Conservation (phyloP, 768 basidiomycete species). For the Termitomyces sp. region DNA sequence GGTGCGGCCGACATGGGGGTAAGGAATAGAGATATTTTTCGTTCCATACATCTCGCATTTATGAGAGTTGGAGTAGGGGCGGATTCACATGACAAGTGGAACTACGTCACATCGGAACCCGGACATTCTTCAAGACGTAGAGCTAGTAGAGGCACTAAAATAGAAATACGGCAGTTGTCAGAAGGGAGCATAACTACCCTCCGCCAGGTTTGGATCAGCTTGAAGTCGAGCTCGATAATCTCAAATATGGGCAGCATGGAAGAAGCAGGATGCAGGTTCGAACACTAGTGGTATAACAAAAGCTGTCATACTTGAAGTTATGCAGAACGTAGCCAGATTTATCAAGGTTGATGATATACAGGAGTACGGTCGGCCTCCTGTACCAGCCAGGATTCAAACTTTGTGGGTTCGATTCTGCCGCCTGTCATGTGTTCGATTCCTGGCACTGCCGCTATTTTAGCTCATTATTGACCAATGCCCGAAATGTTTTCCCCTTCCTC, state of each 20-base stretch:
- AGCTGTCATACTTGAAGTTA: too few species aligned
- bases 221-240: too few species aligned
- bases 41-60: not conserved
- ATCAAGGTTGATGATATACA: not conserved
- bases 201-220: too few species aligned
- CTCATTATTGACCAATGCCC: too few species aligned
- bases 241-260: not conserved
- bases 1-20: constrained; percentile 3
- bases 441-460: too few species aligned
- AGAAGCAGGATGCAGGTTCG: not conserved
- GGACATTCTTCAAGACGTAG: not conserved
- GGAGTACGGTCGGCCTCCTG: too few species aligned
- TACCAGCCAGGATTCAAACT: too few species aligned
- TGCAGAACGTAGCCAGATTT: not conserved
- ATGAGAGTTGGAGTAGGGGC: not conserved
- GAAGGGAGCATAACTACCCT: not conserved
- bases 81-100: not conserved
- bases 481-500: too few species aligned
- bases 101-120: constrained; percentile 5
- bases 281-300: not conserved
- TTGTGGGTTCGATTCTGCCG: too few species aligned
- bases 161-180: too few species aligned
- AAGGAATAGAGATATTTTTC: not conserved
- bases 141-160: too few species aligned
- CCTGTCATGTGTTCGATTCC: too few species aligned